These are phyloP conservation scores for Geotrichum armillariae DNA, from an alignment of 1,139 yeast genomes.

Conservation along the genomic window DNA sequence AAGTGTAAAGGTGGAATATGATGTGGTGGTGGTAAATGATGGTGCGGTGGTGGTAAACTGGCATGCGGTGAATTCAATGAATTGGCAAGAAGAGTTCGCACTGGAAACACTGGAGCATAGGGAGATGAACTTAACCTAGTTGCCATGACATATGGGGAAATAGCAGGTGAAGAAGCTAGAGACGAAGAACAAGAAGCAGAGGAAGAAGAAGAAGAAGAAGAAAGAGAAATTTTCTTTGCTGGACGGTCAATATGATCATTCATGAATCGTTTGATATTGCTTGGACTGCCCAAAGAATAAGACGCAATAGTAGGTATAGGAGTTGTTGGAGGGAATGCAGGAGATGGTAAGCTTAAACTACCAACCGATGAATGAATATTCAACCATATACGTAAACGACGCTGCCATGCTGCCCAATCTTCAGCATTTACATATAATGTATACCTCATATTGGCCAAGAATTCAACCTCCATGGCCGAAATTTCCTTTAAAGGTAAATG, in stretches of 20 bases:
- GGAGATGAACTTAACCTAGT: conserved; percentile 14
- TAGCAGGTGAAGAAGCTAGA: not conserved
- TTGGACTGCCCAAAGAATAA: not conserved
- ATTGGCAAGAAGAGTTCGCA: conserved; percentile 15
- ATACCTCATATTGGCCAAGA: conserved; percentile 37
- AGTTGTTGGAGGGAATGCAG: not conserved
- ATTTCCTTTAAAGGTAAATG: conserved; percentile 61
- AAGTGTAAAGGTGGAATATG: not conserved
- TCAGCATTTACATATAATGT: conserved; percentile 31
- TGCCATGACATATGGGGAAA: conserved; percentile 1
- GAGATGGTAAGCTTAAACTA: not conserved
- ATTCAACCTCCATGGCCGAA: conserved; percentile 60
- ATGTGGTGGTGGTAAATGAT: not conserved
- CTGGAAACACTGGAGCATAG: conserved; percentile 18
- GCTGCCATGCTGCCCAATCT: conserved; percentile 38
- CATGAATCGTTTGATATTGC: conserved; percentile 6
- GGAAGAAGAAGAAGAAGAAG: not conserved
- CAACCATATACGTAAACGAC: conserved; percentile 30
- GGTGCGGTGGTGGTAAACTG: not conserved
- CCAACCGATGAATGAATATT: conserved; percentile 25
- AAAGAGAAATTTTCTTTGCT: not conserved
- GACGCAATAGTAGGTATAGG: conserved; percentile 1
- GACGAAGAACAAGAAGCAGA: not conserved
- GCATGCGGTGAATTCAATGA: not conserved
- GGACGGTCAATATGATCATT: conserved; percentile 8